Evolutionary conservation across 352 stramenopile species (phyloP).

Genomic region (Pythium pyrilobum): DNA sequence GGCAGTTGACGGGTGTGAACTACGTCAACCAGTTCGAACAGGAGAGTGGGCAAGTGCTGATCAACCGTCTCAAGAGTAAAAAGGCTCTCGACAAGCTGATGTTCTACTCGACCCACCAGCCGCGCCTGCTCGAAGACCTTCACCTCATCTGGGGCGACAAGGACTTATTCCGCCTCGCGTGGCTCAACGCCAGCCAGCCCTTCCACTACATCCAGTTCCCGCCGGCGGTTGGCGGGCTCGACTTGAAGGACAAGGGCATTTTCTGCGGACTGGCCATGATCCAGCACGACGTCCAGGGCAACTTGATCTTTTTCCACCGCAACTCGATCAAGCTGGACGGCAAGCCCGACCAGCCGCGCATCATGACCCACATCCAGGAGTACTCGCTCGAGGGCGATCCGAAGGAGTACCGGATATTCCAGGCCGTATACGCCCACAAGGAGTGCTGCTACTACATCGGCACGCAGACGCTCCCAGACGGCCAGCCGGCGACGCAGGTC

Average conservation of each 20-base stretch:
- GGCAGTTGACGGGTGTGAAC: constrained; percentile 64
- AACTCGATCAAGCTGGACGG: constrained; percentile 84
- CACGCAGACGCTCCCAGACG: constrained; percentile 52
- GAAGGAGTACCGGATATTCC: constrained; percentile 76
- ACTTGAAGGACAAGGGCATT: constrained; percentile 63
- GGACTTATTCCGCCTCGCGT: constrained; percentile 79
- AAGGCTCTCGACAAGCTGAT: constrained; percentile 80
- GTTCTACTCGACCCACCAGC: constrained; percentile 77
- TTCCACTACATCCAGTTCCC: constrained; percentile 78
- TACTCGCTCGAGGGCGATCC: constrained; percentile 66
- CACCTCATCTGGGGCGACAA: constrained; percentile 86
- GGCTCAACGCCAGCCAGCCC: constrained; percentile 67
- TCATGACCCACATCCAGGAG: constrained; percentile 83
- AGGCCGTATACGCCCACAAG: constrained; percentile 75
- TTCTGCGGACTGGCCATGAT: constrained; percentile 86
- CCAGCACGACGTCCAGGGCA: constrained; percentile 80
- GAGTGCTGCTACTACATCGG: constrained; percentile 87
- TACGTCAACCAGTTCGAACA: constrained; percentile 85
- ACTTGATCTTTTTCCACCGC: constrained; percentile 83
- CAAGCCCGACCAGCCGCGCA: constrained; percentile 49
- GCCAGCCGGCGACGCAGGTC: constrained; percentile 61
- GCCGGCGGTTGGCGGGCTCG: constrained; percentile 64
- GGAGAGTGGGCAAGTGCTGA: constrained; percentile 82
- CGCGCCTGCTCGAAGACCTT: constrained; percentile 61
- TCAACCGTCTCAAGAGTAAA: constrained; percentile 73